Percentiles rank a stretch among this genome's conserved stretches.
Conservation (phyloP, 1,284 basidiomycete genomes). For the Ustilago trichophora region DNA sequence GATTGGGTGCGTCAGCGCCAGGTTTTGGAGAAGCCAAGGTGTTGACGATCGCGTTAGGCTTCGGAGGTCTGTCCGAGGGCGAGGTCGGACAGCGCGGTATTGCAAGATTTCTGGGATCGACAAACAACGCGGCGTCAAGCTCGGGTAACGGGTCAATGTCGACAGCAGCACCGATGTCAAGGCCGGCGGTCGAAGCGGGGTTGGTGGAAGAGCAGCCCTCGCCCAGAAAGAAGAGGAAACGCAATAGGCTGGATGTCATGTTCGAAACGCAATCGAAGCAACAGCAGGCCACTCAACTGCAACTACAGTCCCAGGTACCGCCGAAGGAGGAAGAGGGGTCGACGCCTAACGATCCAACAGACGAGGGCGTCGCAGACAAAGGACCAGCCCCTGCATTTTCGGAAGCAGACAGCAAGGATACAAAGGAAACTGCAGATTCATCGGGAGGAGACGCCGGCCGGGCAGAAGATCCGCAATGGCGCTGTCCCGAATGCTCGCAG, state of each 20-base stretch:
- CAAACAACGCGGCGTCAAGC: constrained; percentile 51
- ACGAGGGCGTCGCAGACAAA: neutral
- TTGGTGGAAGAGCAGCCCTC: constrained; percentile 8
- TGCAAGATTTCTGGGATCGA: constrained; percentile 77
- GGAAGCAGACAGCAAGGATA: neutral
- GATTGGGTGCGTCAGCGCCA: constrained; percentile 1
- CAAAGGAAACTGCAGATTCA: neutral
- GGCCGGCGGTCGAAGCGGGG: constrained; percentile 5
- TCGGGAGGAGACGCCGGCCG: constrained; percentile 4
- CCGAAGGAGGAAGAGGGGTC: neutral
- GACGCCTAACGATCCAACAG: neutral
- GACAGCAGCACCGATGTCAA: constrained; percentile 53
- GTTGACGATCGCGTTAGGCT: constrained; percentile 78
- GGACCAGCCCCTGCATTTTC: neutral
- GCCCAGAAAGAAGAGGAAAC: constrained; percentile 37
- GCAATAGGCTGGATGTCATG: constrained; percentile 26
- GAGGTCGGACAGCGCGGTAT: constrained; percentile 86
- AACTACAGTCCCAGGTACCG: neutral
- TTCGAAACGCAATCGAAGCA: constrained; percentile 24
- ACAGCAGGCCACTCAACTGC: constrained; percentile 7
- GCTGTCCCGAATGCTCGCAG: constrained; percentile 47
- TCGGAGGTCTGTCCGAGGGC: constrained; percentile 81
- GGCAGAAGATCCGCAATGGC: constrained; percentile 36
- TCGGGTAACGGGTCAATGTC: neutral
- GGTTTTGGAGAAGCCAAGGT: constrained; percentile 68